These are phyloP conservation scores for Capsicum pubescens DNA, from an alignment of 257 asterid genomes.

Conservation along the genomic window DNA sequence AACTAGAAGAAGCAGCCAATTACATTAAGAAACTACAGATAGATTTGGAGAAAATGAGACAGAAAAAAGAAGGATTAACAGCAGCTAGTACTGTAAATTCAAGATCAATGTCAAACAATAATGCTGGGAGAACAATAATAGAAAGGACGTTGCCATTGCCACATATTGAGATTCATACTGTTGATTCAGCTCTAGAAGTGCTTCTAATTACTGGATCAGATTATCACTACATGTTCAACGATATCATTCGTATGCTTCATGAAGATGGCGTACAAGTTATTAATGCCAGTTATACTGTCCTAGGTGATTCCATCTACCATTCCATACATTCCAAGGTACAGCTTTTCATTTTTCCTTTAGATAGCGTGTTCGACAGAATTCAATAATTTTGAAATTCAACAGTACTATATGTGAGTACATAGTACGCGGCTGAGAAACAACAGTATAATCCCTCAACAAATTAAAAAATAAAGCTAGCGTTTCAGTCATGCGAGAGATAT, in stretches of 20 bases:
- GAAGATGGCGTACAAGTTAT: conserved; percentile 69
- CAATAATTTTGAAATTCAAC: neutral
- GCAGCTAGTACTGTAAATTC: conserved; percentile 19
- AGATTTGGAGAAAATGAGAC: conserved; percentile 62
- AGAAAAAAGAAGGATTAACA: conserved; percentile 45
- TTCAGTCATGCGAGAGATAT: too few species aligned
- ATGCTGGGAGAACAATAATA: neutral
- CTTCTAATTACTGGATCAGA: conserved; percentile 51
- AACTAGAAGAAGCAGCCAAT: conserved; percentile 60
- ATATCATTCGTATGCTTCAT: conserved; percentile 53
- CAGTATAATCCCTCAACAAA: too few species aligned
- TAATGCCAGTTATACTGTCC: conserved; percentile 47
- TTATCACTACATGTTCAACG: conserved; percentile 56
- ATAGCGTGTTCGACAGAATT: neutral
- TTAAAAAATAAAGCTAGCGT: too few species aligned
- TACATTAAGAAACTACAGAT: conserved; percentile 59
- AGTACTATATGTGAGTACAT: too few species aligned
- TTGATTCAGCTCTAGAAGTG: conserved; percentile 55
- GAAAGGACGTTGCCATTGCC: conserved; percentile 38
- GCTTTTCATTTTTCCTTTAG: neutral
- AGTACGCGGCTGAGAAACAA: too few species aligned
- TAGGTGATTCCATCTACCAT: conserved; percentile 53
- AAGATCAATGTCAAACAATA: neutral
- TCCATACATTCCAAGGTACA: conserved; percentile 69
- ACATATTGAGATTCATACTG: conserved; percentile 53